Evolutionary conservation across 192 early-diverging fungal species (phyloP), one percentile per base, ranked within the genome.

Genomic region (Rhizophlyctis rosea): DNA sequence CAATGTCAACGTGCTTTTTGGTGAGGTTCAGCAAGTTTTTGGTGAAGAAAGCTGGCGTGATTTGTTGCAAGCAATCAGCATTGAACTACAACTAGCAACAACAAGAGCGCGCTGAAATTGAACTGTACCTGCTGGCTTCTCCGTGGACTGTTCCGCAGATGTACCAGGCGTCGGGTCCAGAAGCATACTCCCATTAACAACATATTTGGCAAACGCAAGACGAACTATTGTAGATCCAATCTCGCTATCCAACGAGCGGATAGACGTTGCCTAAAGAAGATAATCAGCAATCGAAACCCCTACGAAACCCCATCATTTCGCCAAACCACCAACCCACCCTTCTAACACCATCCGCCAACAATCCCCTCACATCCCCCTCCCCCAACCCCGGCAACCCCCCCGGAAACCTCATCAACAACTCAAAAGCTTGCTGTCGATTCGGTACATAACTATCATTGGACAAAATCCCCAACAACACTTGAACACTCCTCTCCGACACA

Each of bases 151-250:
- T n/a, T n/a, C n/a, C n/a, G n/a, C n/a, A n/a, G n/a, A n/a, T n/a
- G n/a, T n/a, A n/a, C n/a, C n/a, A n/a, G n/a, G n/a, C 39, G 18
- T 13, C 7, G 39, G 39, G 39, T 44, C 39, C 39, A 44, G 39
- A 18, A 44, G 18, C 39, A 44, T 44, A 13, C 39, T 18, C 39
- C 7, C 9, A 18, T 7, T 65, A 11, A 80, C 57, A 4, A 91
- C 87, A 73, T 90, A 93, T 59, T 90, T 91, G 32, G 78, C 75
- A 76, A 91, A 93, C 24, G 93, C 65, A 68, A 88, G 78, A 23
- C 88, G 81, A 34, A 93, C 74, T 13, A 92, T 71, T 65, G 88
- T 80, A n/a, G 90, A 88, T 31, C 90, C 93, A 62, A 86, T 84
- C 50, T 91, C 90, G 67, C 90, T 89, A 68, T 95, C 89, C 18